phyloP scores from a whole-genome alignment of 345 rosid genomes.

The Hibiscus tridactylites region DNA sequence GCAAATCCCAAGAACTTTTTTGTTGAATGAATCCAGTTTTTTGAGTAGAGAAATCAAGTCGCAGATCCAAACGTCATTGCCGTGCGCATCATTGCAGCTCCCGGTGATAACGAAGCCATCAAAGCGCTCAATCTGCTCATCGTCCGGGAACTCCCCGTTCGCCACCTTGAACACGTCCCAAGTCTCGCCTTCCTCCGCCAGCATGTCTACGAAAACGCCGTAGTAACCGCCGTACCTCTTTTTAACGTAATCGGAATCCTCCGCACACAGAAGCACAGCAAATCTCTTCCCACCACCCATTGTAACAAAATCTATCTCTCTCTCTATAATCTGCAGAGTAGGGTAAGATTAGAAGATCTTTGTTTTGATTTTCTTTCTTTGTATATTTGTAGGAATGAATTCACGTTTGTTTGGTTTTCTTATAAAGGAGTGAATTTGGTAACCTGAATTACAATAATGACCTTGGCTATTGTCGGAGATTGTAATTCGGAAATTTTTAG shows the following conservation, averaged over 20 bases:
- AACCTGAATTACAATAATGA: no score
- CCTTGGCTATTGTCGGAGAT: no score
- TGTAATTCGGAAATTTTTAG: no score
- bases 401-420: no score
- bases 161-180: conserved; percentile 45
- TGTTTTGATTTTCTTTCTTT: no score
- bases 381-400: no score
- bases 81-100: conserved; percentile 60
- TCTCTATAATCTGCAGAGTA: no score
- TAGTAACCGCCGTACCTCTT: conserved; percentile 45
- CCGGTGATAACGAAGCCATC: conserved; percentile 68
- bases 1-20: conserved; percentile 57
- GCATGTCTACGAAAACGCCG: conserved; percentile 42
- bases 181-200: conserved; percentile 50
- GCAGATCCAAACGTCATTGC: conserved; percentile 50
- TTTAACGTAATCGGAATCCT: conserved; percentile 57
- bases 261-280: conserved; percentile 58
- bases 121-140: conserved; percentile 28
- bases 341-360: no score
- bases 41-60: conserved; percentile 34
- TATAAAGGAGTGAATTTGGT: no score
- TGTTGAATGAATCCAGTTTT: conserved; percentile 39
- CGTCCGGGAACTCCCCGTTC: conserved; percentile 45
- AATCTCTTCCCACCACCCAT: conserved; percentile 25
- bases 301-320: no score